phyloP scores from a whole-genome alignment of 78 protist genomes.

The Dictyostelium intermedium region DNA sequence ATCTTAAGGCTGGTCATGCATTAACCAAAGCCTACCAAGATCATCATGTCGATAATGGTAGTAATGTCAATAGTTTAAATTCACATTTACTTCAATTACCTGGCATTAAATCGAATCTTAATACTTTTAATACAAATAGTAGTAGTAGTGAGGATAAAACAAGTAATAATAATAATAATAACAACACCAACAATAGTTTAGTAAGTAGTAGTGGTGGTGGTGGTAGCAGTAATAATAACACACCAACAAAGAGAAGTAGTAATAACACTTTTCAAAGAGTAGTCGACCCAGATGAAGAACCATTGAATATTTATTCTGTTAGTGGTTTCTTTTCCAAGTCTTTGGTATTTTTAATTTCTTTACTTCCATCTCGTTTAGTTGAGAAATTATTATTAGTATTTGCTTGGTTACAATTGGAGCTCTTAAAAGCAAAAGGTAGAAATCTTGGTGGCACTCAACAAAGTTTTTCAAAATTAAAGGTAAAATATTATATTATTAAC shows the following conservation, averaged over 20 bases:
- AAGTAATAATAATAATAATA: background rate
- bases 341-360: conserved; percentile 17
- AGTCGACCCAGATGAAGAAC: conserved; percentile 51
- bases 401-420: conserved; percentile 57
- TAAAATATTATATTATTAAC: background rate
- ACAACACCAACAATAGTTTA: background rate
- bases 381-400: conserved; percentile 50
- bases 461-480: conserved; percentile 56
- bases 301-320: background rate
- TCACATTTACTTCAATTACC: background rate
- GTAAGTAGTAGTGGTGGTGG: background rate
- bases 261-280: background rate
- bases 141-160: background rate
- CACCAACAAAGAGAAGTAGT: background rate
- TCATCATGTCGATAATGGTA: background rate
- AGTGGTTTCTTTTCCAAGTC: conserved; percentile 17
- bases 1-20: conserved; percentile 25
- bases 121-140: background rate
- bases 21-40: background rate
- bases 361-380: conserved; percentile 6
- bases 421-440: conserved; percentile 53
- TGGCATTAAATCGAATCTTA: background rate
- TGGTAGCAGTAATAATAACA: background rate
- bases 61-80: conserved; percentile 14
- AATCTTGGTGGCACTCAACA: conserved; percentile 16